These are phyloP conservation scores for Podila verticillata DNA, from an alignment of 192 early-diverging fungal species.

Conservation along the genomic window DNA sequence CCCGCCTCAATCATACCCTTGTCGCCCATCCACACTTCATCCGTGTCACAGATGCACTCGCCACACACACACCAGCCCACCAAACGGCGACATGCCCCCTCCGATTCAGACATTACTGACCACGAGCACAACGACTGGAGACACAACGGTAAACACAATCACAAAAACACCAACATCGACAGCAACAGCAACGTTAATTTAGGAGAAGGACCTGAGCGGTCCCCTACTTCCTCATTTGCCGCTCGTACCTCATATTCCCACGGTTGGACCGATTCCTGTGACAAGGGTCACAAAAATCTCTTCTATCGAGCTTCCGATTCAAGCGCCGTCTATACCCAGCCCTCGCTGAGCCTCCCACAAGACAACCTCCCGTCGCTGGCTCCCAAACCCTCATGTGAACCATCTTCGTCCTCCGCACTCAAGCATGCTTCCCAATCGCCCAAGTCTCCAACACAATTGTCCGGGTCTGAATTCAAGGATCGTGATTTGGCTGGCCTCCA, in stretches of 20 bases:
- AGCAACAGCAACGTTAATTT: conserved; percentile 5
- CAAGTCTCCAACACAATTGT: background rate
- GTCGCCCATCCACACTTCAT: background rate
- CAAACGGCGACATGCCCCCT: background rate
- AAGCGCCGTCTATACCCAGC: background rate
- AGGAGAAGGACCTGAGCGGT: too few relatives aligned
- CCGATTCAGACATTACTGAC: background rate
- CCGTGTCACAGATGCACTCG: background rate
- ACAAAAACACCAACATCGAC: background rate
- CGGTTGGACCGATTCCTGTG: background rate
- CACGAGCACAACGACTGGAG: background rate
- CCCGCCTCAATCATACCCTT: too few relatives aligned
- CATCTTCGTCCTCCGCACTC: too few relatives aligned
- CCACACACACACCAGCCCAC: background rate
- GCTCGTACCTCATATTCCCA: background rate
- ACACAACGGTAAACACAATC: background rate
- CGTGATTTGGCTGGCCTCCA: background rate
- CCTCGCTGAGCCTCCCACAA: background rate
- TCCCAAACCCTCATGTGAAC: too few relatives aligned
- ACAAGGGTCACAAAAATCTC: background rate
- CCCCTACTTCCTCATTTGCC: background rate
- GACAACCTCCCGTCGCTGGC: too few relatives aligned
- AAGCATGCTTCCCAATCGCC: background rate
- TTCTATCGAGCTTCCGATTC: conserved; percentile 1
- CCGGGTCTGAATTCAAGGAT: background rate